Evolutionary conservation across 2,329 filamentous ascomycete species (phyloP).

Genomic region (Paraconiothyrium sp.): DNA sequence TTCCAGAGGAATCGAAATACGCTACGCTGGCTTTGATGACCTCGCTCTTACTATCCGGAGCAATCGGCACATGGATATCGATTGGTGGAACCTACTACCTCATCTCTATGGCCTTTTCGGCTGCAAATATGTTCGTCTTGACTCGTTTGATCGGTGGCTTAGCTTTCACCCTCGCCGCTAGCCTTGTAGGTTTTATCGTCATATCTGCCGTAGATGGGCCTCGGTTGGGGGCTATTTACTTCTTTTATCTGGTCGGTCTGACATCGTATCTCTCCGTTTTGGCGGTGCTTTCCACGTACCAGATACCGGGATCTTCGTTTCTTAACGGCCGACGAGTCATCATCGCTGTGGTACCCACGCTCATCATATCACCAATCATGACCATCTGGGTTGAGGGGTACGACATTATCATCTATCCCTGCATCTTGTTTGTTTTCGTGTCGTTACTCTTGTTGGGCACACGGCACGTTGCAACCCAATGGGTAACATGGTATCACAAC

Average conservation of each 20-base stretch:
- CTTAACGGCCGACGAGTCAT: slow-evolving; percentile 67
- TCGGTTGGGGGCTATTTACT: slow-evolving; percentile 64
- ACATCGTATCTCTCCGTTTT: slow-evolving; percentile 68
- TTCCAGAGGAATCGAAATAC: slow-evolving; percentile 57
- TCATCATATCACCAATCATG: slow-evolving; percentile 66
- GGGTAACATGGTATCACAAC: slow-evolving; percentile 67
- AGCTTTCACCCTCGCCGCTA: slow-evolving; percentile 61
- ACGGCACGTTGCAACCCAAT: slow-evolving; percentile 64
- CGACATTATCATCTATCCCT: slow-evolving; percentile 66
- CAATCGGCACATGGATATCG: slow-evolving; percentile 70
- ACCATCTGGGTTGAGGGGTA: slow-evolving; percentile 62
- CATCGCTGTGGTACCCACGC: slow-evolving; percentile 64
- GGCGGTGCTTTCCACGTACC: slow-evolving; percentile 55
- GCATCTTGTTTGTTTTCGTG: slow-evolving; percentile 64
- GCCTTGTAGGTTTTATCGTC: slow-evolving; percentile 62
- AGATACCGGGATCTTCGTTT: slow-evolving; percentile 64
- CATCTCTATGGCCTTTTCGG: slow-evolving; percentile 64
- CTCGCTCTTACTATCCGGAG: slow-evolving; percentile 67
- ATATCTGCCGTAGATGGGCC: slow-evolving; percentile 57
- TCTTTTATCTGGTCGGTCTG: slow-evolving; percentile 66
- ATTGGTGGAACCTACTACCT: slow-evolving; percentile 71
- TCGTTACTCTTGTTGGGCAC: slow-evolving; percentile 62
- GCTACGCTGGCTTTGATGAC: slow-evolving; percentile 68
- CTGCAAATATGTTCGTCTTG: slow-evolving; percentile 64
- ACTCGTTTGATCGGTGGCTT: slow-evolving; percentile 63